Evolutionary conservation across 192 early-diverging fungal species (phyloP).

Genomic region (Backusella luteola): DNA sequence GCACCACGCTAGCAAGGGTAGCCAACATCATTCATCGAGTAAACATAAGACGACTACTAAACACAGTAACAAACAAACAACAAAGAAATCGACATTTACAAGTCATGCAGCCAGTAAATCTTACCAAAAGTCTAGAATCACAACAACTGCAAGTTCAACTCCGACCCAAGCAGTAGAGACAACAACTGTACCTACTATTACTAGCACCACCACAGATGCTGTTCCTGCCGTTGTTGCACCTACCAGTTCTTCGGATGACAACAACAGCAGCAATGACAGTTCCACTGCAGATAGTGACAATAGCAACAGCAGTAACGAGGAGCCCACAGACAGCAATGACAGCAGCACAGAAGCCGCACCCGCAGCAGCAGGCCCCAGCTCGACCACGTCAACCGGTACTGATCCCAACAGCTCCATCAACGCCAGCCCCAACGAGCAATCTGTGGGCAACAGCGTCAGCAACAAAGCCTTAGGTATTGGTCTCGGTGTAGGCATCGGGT

Average conservation of each 20-base stretch:
- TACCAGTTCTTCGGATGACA: not conserved
- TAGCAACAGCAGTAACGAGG: not conserved
- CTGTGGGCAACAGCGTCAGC: constrained; percentile 4
- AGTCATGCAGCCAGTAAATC: not conserved
- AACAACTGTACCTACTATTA: not conserved
- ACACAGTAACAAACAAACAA: constrained; percentile 6
- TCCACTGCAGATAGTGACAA: not conserved
- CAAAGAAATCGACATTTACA: constrained; percentile 6
- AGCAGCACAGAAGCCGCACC: not conserved
- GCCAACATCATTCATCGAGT: not conserved
- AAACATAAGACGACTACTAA: not conserved
- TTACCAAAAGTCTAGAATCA: constrained; percentile 15
- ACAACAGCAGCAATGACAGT: too few relatives aligned
- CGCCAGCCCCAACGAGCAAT: not conserved
- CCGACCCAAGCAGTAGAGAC: not conserved
- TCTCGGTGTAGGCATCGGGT: constrained; percentile 30
- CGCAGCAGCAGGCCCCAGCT: not conserved
- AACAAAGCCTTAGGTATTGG: constrained; percentile 30
- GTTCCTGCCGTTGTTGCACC: not conserved
- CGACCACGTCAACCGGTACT: not conserved
- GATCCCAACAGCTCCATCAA: not conserved
- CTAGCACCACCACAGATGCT: not conserved
- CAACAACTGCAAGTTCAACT: not conserved
- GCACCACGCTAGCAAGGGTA: not conserved
- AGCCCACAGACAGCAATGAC: not conserved